phyloP scores from a whole-genome alignment of 2,329 filamentous ascomycete genomes.

The Aspergillus intermedius region DNA sequence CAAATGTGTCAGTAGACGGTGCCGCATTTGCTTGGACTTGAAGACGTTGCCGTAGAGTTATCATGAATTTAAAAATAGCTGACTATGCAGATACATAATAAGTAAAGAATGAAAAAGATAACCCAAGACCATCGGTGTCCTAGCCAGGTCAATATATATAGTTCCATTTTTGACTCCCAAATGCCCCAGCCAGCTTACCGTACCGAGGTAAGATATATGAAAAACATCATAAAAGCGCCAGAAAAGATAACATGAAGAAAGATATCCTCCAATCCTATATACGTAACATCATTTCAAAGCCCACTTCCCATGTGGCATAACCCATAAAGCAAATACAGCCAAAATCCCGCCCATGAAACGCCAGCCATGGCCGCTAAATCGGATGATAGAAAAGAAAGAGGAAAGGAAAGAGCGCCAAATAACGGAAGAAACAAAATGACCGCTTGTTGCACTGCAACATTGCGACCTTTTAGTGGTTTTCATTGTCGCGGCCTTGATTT shows the following conservation, averaged over 20 bases:
- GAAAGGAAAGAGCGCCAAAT: constrained; percentile 2
- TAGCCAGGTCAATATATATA: no score
- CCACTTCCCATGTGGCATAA: constrained; percentile 11
- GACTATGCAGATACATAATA: no score
- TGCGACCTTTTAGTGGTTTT: neutral
- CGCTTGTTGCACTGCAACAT: neutral
- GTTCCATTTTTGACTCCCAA: no score
- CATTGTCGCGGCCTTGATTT: neutral
- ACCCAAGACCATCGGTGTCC: no score
- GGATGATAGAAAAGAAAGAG: constrained; percentile 5
- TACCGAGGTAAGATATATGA: neutral
- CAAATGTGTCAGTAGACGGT: no score
- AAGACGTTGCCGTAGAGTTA: no score
- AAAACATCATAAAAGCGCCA: neutral
- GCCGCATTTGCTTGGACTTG: no score
- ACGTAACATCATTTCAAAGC: constrained; percentile 13
- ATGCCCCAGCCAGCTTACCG: no score
- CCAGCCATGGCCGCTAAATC: constrained; percentile 26
- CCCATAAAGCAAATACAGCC: constrained; percentile 10
- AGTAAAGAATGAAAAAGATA: no score
- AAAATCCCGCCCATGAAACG: constrained; percentile 17
- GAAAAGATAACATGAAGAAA: neutral
- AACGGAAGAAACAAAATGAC: neutral
- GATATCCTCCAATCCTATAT: constrained; percentile 11
- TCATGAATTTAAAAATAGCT: no score